A percentile compares a stretch with the other conserved stretches of the same genome.
Evolutionary conservation across 148 eudicot genomes (phyloP).

Genomic region (Euryodendron excelsum): DNA sequence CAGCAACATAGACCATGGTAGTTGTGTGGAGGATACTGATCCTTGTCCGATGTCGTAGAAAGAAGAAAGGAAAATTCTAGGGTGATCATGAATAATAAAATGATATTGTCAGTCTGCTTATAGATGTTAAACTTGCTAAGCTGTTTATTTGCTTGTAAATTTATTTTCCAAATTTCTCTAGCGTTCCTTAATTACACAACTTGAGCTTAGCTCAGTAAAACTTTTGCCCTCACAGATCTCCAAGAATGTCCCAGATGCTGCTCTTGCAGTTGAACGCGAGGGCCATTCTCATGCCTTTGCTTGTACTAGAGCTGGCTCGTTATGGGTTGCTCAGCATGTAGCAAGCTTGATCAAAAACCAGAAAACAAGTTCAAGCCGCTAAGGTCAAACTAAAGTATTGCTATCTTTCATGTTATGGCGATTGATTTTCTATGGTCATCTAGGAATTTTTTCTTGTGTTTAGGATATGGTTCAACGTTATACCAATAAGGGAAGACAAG

Average conservation of each 20-base stretch:
- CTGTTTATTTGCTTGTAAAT: neutral
- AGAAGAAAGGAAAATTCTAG: too few species aligned
- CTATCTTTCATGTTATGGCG: too few species aligned
- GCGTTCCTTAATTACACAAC: neutral
- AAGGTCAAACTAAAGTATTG: slow-evolving; percentile 5
- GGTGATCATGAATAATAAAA: neutral
- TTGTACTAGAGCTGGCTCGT: slow-evolving; percentile 77
- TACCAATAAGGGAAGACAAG: too few species aligned
- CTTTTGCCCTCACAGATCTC: slow-evolving; percentile 45
- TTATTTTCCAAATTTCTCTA: neutral
- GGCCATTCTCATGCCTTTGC: slow-evolving; percentile 79
- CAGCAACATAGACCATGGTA: too few species aligned
- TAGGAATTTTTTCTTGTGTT: too few species aligned
- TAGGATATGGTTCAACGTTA: too few species aligned
- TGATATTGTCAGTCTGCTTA: neutral
- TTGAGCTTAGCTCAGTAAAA: neutral
- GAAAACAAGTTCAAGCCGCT: slow-evolving; percentile 19
- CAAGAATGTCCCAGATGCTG: slow-evolving; percentile 54
- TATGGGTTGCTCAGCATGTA: slow-evolving; percentile 80
- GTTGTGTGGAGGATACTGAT: too few species aligned
- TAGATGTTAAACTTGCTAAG: neutral
- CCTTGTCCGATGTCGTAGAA: too few species aligned
- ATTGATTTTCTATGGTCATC: too few species aligned
- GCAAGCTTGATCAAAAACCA: slow-evolving; percentile 52
- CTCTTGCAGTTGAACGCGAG: slow-evolving; percentile 61